Percentiles rank a stretch among this genome's conserved stretches.
Conservation (phyloP, 2,329 filamentous ascomycete genomes). For the Fusarium pininemorale region DNA sequence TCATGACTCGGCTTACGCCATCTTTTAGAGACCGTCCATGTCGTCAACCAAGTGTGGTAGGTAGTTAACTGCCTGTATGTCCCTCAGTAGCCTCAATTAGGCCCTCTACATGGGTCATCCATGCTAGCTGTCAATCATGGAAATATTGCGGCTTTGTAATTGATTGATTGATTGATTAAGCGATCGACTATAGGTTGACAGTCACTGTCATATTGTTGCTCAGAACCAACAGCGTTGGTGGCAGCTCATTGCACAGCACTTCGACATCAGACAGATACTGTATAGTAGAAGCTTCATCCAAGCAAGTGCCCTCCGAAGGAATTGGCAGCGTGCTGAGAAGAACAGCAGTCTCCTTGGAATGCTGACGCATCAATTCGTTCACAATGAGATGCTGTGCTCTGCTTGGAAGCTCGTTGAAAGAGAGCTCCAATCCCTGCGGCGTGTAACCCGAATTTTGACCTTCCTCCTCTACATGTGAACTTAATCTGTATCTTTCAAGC, state of each 20-base stretch:
- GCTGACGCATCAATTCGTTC: slow-evolving; percentile 80
- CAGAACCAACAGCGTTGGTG: slow-evolving; percentile 80
- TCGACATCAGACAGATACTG: slow-evolving; percentile 82
- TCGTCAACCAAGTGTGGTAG: not conserved
- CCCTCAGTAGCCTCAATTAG: slow-evolving; percentile 4
- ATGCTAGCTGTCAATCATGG: slow-evolving; percentile 30
- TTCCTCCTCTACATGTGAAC: slow-evolving; percentile 37
- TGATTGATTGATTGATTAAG: slow-evolving; percentile 2
- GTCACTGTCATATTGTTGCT: slow-evolving; percentile 93
- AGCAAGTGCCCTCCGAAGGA: slow-evolving; percentile 78
- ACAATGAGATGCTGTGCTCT: slow-evolving; percentile 86
- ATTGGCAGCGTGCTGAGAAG: slow-evolving; percentile 86
- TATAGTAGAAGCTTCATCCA: slow-evolving; percentile 74
- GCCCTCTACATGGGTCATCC: not conserved
- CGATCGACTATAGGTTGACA: slow-evolving; percentile 66
- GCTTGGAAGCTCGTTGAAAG: slow-evolving; percentile 87
- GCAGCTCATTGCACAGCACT: slow-evolving; percentile 78
- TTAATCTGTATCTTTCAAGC: slow-evolving; percentile 50
- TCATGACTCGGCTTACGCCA: slow-evolving; percentile 29
- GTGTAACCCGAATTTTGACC: slow-evolving; percentile 57
- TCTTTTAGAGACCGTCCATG: slow-evolving; percentile 10
- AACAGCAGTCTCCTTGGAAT: slow-evolving; percentile 77
- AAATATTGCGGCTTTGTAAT: slow-evolving; percentile 27
- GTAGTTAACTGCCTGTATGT: not conserved
- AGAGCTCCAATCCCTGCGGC: slow-evolving; percentile 72